Base-by-base conservation (phyloP, 2,329 filamentous ascomycete genomes). In the Cladophialophora immunda region DNA sequence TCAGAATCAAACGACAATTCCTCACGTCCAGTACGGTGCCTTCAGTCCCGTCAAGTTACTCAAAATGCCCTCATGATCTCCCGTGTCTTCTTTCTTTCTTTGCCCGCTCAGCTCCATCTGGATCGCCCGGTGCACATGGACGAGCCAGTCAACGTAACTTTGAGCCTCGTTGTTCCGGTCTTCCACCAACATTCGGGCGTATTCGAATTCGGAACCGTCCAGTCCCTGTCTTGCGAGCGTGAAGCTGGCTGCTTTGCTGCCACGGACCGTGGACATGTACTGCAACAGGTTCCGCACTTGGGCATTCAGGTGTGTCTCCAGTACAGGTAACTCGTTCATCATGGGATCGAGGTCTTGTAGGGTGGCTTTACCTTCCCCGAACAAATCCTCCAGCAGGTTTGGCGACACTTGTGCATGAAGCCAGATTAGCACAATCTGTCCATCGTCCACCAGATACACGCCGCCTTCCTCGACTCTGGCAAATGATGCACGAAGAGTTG, bases 131-230 rank as follows among this genome's bases (percentile, higher is more conserved):
- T 99, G 95, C 69, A 98, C 86, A 79, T 97, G 92, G 65, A 99
- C 95, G 75, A 99, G 84, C 95, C 95, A 99, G 81, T 99, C 95
- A 36, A 98, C 95, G 79, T 98, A 99, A 77, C 92, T 97, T 81
- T 97, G 94, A 38, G 95, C 95, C 81, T 99, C 95, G 73, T 97
- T 97, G 78, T 98, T 98, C 71, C 95, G 87, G 76, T 99, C 95
- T 80, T 99, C 95, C 34, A 97, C 89, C 72, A 99, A 80, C 80
- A 96, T 84, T 61, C 94, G 85, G 7, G 95, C 95, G 82, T 98
- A 99, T 79, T 99, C 95, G 75, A 93, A 98, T 79, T 99, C 95
- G 2, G 94, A 92, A 0, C 95, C 95, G 75, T 99, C 95, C 3
- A 98, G 85, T 0, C 94, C 94, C 79, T 98, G 95, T 66, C 95